Conservation (phyloP, 2,329 filamentous ascomycete genomes). For the Biscogniauxia sp. region DNA sequence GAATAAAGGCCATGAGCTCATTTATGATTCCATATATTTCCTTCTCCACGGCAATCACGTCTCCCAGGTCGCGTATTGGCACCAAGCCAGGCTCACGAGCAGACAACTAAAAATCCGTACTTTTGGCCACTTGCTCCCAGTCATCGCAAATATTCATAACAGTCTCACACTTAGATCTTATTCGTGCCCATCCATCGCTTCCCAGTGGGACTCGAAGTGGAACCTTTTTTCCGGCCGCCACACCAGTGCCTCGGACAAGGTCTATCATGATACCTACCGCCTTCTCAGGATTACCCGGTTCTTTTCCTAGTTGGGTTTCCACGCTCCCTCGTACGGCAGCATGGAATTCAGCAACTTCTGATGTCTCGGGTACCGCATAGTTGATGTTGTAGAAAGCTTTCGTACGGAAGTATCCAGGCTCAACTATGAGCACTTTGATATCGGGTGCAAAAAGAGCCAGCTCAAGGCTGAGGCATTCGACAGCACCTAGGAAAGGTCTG, state of each 20-base stretch:
- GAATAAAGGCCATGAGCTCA: too few species aligned
- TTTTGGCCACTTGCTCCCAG: constrained; percentile 39
- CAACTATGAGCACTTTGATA: constrained; percentile 35
- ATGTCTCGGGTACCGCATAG: constrained; percentile 10
- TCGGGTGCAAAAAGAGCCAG: constrained; percentile 18
- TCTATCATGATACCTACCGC: constrained; percentile 44
- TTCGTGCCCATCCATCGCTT: constrained; percentile 47
- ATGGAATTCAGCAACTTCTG: constrained; percentile 5
- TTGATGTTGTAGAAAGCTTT: constrained; percentile 29
- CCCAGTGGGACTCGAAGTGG: constrained; percentile 53
- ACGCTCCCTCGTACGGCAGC: constrained; percentile 27
- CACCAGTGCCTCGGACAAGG: constrained; percentile 46
- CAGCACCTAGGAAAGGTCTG: constrained; percentile 1
- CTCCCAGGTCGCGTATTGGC: too few species aligned
- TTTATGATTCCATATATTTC: too few species aligned
- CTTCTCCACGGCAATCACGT: too few species aligned
- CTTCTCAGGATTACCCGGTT: constrained; percentile 9
- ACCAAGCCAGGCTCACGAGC: too few species aligned
- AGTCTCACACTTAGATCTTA: constrained; percentile 49
- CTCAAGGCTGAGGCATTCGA: constrained; percentile 6
- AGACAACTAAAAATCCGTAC: not conserved
- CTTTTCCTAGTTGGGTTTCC: constrained; percentile 21
- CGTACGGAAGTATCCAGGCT: constrained; percentile 41
- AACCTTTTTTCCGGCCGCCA: constrained; percentile 26
- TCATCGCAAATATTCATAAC: constrained; percentile 47